Percentiles rank a stretch among this genome's conserved stretches.
phyloP scores from a whole-genome alignment of 2,329 filamentous ascomycete species.

The Hypoxylon sp. region DNA sequence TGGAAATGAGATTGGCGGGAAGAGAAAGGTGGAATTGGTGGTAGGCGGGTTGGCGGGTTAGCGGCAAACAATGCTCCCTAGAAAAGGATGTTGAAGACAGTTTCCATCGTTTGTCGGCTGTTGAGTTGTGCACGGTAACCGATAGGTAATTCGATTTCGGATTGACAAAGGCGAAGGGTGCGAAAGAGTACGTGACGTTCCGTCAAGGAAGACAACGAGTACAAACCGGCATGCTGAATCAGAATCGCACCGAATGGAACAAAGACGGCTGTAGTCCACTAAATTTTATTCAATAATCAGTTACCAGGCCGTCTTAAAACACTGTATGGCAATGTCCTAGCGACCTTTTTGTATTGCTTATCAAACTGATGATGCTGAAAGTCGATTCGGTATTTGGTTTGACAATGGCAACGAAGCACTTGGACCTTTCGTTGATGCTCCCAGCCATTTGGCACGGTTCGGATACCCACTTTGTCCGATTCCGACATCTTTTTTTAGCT shows the following conservation, averaged over 20 bases:
- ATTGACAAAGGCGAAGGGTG: conserved; percentile 18
- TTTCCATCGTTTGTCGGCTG: conserved; percentile 32
- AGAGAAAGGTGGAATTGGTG: conserved; percentile 8
- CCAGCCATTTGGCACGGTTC: not conserved
- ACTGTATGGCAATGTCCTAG: not conserved
- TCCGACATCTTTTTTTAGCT: conserved; percentile 21
- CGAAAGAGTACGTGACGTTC: conserved; percentile 18
- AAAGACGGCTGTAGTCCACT: not conserved
- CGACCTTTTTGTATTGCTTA: not conserved
- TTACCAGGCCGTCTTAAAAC: not conserved
- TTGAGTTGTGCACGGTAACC: conserved; percentile 12
- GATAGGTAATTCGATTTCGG: not conserved
- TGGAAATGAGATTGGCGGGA: not conserved
- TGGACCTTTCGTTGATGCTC: not conserved
- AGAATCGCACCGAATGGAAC: conserved; percentile 20
- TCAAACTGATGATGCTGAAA: conserved; percentile 16
- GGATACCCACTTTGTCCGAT: conserved; percentile 29
- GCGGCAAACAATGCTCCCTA: conserved; percentile 33
- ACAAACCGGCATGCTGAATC: conserved; percentile 30
- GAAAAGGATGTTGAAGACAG: conserved; percentile 10
- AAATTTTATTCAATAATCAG: not conserved
- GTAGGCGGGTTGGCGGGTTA: conserved; percentile 9
- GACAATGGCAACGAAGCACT: conserved; percentile 6
- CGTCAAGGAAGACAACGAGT: conserved; percentile 31
- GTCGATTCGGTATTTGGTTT: conserved; percentile 21